Evolutionary conservation across 2,329 filamentous ascomycete species (phyloP), one percentile per base, ranked within the genome.

Genomic region (Hypoxylon sp.): DNA sequence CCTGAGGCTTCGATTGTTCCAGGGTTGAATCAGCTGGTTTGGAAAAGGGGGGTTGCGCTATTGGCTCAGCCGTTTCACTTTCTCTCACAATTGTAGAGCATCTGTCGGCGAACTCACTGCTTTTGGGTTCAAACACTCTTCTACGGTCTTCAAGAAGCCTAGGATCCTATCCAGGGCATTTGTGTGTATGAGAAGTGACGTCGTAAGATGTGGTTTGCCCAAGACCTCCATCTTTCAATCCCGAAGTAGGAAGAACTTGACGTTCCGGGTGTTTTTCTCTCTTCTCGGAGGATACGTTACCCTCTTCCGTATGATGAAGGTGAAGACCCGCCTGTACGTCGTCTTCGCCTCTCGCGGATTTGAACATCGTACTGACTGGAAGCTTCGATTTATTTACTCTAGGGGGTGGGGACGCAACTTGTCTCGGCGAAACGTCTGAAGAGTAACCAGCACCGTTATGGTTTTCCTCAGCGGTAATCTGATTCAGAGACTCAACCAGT

Each of bases 111-210:
- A 28, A 74, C 75, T 73, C 58, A 79, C 78, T 66, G 23, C 60
- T 68, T 19, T 61, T 60, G 36, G 64, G 46, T 56, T 80, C 78
- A 61, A 80, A 79, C 28, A 79, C 9, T 55, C 72, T 77, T 60
- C 76, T 75, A 17, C 74, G 74, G 63, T 79, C 77, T 11, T 75
- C 68, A 21, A 78, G 71, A 5, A 74, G 50, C 32, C 67, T 74
- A 7, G 74, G 75, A 65, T 77, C 72, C 72, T 75, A 76, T 38
- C 73, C 75, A 67, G 64, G 62, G 17, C 45, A 32, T 41, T 30
- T 73, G 67, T 38, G 32, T 25, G 36, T 60, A 28, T 64, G 67
- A 60, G 73, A 73, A 63, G 57, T 34, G 28, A 38, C 62, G 19
- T 21, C 50, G 6, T 52, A 45, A 53, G 48, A 17, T 28, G 38